phyloP scores from a whole-genome alignment of 2,329 filamentous ascomycete genomes.

The Dothideomycetes sp. region DNA sequence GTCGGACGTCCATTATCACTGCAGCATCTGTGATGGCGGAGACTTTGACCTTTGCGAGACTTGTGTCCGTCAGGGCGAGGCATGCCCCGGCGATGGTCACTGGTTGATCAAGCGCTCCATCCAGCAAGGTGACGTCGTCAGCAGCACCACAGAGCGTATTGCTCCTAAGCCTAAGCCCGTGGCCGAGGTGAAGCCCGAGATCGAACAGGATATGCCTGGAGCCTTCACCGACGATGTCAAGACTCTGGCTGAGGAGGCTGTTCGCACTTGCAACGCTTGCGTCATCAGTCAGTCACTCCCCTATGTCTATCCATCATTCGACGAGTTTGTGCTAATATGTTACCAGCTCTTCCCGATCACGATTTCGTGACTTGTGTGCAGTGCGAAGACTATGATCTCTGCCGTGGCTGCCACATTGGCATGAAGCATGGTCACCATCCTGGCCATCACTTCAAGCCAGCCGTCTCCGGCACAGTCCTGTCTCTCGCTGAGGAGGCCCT shows the following conservation, averaged over 20 bases:
- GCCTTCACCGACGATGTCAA: slow-evolving; percentile 37
- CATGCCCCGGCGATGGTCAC: slow-evolving; percentile 71
- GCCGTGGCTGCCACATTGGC: slow-evolving; percentile 66
- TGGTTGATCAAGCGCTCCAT: slow-evolving; percentile 92
- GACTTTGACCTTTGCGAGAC: slow-evolving; percentile 86
- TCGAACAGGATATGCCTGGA: slow-evolving; percentile 34
- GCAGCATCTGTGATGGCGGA: slow-evolving; percentile 82
- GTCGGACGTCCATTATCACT: slow-evolving; percentile 81
- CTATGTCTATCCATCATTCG: too few species aligned
- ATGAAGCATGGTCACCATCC: slow-evolving; percentile 86
- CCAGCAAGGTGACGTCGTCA: slow-evolving; percentile 66
- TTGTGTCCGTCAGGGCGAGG: slow-evolving; percentile 66
- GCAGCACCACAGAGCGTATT: slow-evolving; percentile 76
- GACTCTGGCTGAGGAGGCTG: slow-evolving; percentile 24
- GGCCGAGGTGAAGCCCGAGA: slow-evolving; percentile 13
- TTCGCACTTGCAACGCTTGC: slow-evolving; percentile 64
- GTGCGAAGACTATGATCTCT: slow-evolving; percentile 90
- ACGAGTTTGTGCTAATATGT: too few species aligned
- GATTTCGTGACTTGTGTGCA: slow-evolving; percentile 76
- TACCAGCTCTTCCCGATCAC: slow-evolving; percentile 51
- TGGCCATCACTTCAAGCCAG: slow-evolving; percentile 67
- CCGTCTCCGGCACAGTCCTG: slow-evolving; percentile 53
- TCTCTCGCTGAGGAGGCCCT: slow-evolving; percentile 54
- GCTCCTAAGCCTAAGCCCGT: slow-evolving; percentile 49
- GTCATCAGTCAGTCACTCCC: slow-evolving; percentile 48